Conservation (phyloP, 345 rosid genomes). For the Clarkia xantiana region DNA sequence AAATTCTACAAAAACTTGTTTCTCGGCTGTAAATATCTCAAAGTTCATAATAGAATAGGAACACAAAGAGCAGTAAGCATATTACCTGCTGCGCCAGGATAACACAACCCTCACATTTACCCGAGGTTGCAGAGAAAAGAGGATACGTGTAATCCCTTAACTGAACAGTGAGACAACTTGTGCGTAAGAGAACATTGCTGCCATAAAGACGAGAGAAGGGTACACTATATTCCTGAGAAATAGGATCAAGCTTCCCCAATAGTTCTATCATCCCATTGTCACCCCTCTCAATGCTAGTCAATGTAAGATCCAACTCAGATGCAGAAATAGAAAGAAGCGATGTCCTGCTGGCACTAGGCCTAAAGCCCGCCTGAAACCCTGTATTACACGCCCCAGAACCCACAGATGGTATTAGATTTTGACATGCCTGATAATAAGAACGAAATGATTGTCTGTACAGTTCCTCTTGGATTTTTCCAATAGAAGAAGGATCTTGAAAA, state of each 20-base stretch:
- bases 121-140: conserved; percentile 61
- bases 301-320: conserved; percentile 71
- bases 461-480: conserved; percentile 49
- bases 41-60: neutral
- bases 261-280: conserved; percentile 80
- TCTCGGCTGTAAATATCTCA: neutral
- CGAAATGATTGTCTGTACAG: conserved; percentile 59
- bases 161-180: conserved; percentile 50
- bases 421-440: conserved; percentile 80
- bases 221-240: conserved; percentile 47
- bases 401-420: conserved; percentile 47
- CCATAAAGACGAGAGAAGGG: conserved; percentile 95
- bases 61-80: conserved; percentile 4
- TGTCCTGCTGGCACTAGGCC: conserved; percentile 54
- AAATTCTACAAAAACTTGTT: too few species aligned
- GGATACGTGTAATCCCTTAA: conserved; percentile 80
- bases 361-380: conserved; percentile 90
- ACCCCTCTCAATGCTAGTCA: conserved; percentile 72
- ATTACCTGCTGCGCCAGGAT: conserved; percentile 93
- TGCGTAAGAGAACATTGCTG: conserved; percentile 42
- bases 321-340: conserved; percentile 73
- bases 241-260: conserved; percentile 70
- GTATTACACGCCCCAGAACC: conserved; percentile 74
- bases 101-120: conserved; percentile 76
- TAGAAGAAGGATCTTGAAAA: conserved; percentile 39